Conservation (phyloP, 2,329 filamentous ascomycete species). For the Fusarium marasasianum region DNA sequence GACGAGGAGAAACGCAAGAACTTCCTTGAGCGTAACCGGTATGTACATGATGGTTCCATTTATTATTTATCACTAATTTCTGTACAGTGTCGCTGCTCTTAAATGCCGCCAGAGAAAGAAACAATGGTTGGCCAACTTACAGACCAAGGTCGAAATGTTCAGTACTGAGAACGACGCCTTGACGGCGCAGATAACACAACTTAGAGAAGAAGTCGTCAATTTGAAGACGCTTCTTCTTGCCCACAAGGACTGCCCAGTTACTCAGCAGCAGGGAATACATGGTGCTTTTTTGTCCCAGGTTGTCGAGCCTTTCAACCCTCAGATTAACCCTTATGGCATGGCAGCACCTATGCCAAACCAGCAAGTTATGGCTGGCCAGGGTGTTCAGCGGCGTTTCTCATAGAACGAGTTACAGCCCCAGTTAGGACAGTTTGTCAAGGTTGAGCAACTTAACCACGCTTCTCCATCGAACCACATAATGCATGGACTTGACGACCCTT, state of each 20-base stretch:
- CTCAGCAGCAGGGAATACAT: constrained; percentile 79
- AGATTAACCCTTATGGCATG: constrained; percentile 70
- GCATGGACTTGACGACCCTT: constrained; percentile 32
- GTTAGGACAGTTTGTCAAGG: constrained; percentile 1
- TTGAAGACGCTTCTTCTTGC: constrained; percentile 91
- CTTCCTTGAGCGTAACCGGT: constrained; percentile 96
- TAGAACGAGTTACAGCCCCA: constrained; percentile 49
- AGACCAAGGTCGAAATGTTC: constrained; percentile 93
- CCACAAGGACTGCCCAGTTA: constrained; percentile 95
- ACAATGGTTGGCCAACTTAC: constrained; percentile 96
- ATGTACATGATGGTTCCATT: constrained; percentile 49
- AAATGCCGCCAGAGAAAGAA: constrained; percentile 99
- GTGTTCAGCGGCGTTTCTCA: constrained; percentile 65
- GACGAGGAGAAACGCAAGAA: constrained; percentile 99
- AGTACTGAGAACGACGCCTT: constrained; percentile 91
- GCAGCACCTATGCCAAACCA: constrained; percentile 61
- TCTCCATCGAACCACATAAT: constrained; percentile 10
- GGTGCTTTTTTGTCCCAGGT: constrained; percentile 65
- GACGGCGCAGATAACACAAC: constrained; percentile 80
- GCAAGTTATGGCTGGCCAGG: constrained; percentile 65
- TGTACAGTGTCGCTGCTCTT: constrained; percentile 83
- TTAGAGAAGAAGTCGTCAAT: constrained; percentile 93
- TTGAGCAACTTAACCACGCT: constrained; percentile 10
- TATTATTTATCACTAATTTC: background rate
- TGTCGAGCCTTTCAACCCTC: constrained; percentile 63